These are phyloP conservation scores for Cyclostephanos invisitatus DNA, from an alignment of 108 stramenopile genomes.

Conservation along the genomic window DNA sequence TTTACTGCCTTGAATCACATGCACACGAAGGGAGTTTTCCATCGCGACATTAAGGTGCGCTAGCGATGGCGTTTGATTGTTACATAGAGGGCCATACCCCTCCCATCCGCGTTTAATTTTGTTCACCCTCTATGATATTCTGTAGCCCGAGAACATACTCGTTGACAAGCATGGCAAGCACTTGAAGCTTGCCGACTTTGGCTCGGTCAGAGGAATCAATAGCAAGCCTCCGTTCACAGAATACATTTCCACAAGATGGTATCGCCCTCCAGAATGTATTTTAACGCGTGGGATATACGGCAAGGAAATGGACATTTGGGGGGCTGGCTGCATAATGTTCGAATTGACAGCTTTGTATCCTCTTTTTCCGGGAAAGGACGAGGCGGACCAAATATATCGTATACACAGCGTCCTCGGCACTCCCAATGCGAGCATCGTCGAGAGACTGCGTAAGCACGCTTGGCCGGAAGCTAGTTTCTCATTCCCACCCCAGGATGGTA, in stretches of 20 bases:
- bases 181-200: constrained; percentile 90
- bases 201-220: constrained; percentile 80
- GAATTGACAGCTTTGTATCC: constrained; percentile 83
- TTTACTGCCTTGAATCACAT: constrained; percentile 69
- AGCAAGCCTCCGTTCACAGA: constrained; percentile 84
- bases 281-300: constrained; percentile 84
- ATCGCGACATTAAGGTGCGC: constrained; percentile 80
- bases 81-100: not conserved
- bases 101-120: not conserved
- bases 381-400: constrained; percentile 74
- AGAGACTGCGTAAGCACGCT: constrained; percentile 61
- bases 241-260: constrained; percentile 90
- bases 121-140: constrained; percentile 39
- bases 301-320: constrained; percentile 88
- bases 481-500: constrained; percentile 66
- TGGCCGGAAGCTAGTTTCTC: constrained; percentile 69
- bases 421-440: constrained; percentile 48
- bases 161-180: constrained; percentile 55
- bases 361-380: constrained; percentile 81
- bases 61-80: not conserved
- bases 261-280: constrained; percentile 82
- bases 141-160: constrained; percentile 85
- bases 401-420: constrained; percentile 80
- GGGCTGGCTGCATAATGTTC: constrained; percentile 83
- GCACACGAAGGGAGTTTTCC: constrained; percentile 79